These are phyloP conservation scores for Tetracladium maxilliforme DNA, from an alignment of 2,329 filamentous ascomycete genomes.

Conservation along the genomic window DNA sequence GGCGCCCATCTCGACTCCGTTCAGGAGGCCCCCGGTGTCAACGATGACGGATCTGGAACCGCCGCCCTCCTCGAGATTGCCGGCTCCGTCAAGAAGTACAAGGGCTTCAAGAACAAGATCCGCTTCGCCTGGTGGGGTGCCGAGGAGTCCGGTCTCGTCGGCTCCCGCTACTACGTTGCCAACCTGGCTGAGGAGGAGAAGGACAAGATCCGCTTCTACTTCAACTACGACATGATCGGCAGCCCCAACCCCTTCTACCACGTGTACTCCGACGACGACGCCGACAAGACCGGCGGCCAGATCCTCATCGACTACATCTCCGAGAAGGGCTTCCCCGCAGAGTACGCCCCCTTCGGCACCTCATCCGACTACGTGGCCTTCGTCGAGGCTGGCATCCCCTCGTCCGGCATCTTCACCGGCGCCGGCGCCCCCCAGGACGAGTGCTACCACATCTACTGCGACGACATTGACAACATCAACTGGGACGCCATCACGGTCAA, in stretches of 20 bases:
- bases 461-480: slow-evolving; percentile 5
- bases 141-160: slow-evolving; percentile 27
- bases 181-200: slow-evolving; percentile 19
- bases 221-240: slow-evolving; percentile 61
- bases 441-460: slow-evolving; percentile 7
- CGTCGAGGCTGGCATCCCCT: slow-evolving; percentile 21
- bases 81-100: slow-evolving; percentile 19
- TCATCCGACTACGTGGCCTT: slow-evolving; percentile 26
- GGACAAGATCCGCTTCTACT: slow-evolving; percentile 48
- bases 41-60: slow-evolving; percentile 24
- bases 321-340: slow-evolving; percentile 17
- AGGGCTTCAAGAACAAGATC: slow-evolving; percentile 24
- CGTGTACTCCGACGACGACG: slow-evolving; percentile 20
- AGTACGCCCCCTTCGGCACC: slow-evolving; percentile 18
- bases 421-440: slow-evolving; percentile 17
- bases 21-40: slow-evolving; percentile 22
- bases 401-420: slow-evolving; percentile 24
- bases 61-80: slow-evolving; percentile 22
- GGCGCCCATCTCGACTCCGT: slow-evolving; percentile 26
- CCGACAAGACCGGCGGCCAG: slow-evolving; percentile 19
- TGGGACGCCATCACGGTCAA: slow-evolving; percentile 17
- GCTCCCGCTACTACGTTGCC: slow-evolving; percentile 24
- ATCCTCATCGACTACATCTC: slow-evolving; percentile 18
- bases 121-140: slow-evolving; percentile 27
- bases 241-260: slow-evolving; percentile 22